phyloP scores from a whole-genome alignment of 139 green algal species.

The Spirogloea muscicola region DNA sequence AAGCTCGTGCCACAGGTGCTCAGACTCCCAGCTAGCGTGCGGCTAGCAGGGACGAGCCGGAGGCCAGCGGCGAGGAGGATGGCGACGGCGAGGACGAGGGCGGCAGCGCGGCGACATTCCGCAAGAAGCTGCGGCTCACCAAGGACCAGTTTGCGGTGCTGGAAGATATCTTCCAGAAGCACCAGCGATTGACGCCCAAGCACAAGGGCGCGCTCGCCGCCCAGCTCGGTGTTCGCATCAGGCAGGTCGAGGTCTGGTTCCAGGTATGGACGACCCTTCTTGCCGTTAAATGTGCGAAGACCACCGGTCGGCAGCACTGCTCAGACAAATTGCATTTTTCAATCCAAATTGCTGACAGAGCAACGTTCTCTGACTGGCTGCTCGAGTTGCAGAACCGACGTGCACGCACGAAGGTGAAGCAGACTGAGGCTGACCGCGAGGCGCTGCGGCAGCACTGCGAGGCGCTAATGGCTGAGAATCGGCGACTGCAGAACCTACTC shows the following conservation, averaged over 20 bases:
- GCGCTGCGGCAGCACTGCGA: conserved; percentile 1
- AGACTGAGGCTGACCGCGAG: conserved; percentile 27
- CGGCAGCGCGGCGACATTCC: background rate
- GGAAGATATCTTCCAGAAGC: conserved; percentile 8
- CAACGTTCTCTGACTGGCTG: too few relatives aligned
- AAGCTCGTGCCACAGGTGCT: too few relatives aligned
- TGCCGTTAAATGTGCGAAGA: too few relatives aligned
- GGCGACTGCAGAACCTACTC: conserved; percentile 15
- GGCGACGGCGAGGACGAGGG: background rate
- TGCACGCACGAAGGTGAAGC: conserved; percentile 26
- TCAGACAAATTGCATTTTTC: too few relatives aligned
- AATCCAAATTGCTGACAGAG: too few relatives aligned
- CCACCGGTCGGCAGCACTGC: too few relatives aligned
- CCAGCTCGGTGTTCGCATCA: conserved; percentile 1
- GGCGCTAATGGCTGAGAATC: conserved; percentile 2
- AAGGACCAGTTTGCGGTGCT: conserved; percentile 7
- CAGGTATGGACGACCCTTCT: too few relatives aligned
- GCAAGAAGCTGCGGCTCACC: conserved; percentile 12
- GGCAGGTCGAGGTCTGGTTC: conserved; percentile 41
- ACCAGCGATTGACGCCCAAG: background rate
- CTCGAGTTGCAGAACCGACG: conserved; percentile 10
- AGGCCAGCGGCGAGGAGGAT: background rate
- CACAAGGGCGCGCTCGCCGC: conserved; percentile 11
- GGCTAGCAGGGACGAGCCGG: background rate
- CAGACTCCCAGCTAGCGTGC: too few relatives aligned